Evolutionary conservation across 306 rosid genomes (phyloP), one percentile per base, ranked within the genome.

Genomic region (Acacia melanoxylon): DNA sequence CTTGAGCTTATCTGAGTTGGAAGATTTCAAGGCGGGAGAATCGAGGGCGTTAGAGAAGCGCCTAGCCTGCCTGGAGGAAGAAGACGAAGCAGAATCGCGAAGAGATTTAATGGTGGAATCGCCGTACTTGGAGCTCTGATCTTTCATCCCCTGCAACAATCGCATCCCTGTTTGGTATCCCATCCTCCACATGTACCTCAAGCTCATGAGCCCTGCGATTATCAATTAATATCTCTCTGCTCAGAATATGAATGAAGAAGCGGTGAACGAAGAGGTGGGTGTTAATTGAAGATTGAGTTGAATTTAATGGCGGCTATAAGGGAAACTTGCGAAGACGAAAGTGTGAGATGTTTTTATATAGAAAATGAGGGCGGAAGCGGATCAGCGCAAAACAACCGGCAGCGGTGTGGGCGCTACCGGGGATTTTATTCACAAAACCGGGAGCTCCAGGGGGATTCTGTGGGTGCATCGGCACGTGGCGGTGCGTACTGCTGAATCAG

Each of bases 121-220:
- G 46, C 88, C 90, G 46, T 86, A 81, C 89, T 88, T 90, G 1
- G 86, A 79, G 33, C 72, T 80, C 62, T 89, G 92, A 17, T 94
- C 98, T 79, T 83, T 92, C 81, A 89, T 86, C 4, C 81, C 85
- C 65, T 88, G 92, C 31, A 83, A 2, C 59, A 41, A 69, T 61
- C 86, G 80, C 81, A 72, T 73, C 72, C 63, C 86, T 12, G 77
- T 67, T 71, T 86, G 91, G 37, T 84, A 78, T 58, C 63, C 10
- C 33, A 83, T 79, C 78, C 90, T 86, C 54, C 86, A 76, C 79
- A 20, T 41, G 52, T 83, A 77, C 87, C 91, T 89, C 86, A 92
- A 88, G 68, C 95, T 91, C 97, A 88, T 92, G 2, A 88, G 3
- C 13, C 86, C 63, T 14, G 22, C 58, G 22, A 17, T 17, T 6